Base-by-base conservation (phyloP, 2,329 filamentous ascomycete species). In the Geosmithia flava region DNA sequence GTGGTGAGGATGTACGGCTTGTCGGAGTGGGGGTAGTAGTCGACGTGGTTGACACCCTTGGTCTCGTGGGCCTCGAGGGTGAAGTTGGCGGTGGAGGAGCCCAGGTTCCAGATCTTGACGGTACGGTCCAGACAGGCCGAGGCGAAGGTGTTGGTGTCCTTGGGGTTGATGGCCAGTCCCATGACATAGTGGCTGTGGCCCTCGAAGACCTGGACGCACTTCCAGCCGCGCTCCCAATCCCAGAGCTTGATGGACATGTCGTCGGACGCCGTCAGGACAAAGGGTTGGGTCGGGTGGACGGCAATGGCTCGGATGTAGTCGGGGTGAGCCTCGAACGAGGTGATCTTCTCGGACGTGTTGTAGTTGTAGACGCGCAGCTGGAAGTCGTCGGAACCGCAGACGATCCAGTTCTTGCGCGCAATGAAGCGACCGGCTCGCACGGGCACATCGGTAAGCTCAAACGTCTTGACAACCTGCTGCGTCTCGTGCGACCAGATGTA, bases 401-500 rank as follows among this genome's bases (percentile, higher is more conserved):
- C 87, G 58, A 95, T 94, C 93, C 93, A 98, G 69, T 97, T 98
- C 81, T 98, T 98, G 59, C 93, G 81, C 56, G 93, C 87, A 62
- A 98, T 81, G 68, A 98, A 98, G 58, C 93, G 87, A 61, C 93
- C 93, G 53, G 93, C 93, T 67, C 93, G 86, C 50, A 98, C 91
- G 54, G 93, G 93, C 46, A 98, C 93, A 75, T 98, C 93, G 63
- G 91, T 96, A 55, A 97, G 82, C 72, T 98, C 93, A 68, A 98
- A 98, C 4, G 91, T 96, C 76, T 97, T 97, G 70, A 98, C 88
- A 54, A 97, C 90, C 54, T 90, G 85, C 66, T 95, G 89, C 47
- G 89, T 94, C 70, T 95, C 91, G 68, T 95, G 95, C 33, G 91
- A 96, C 90, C 93, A 97, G 64, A 98, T 97, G 73, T 97, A 94